Conservation (phyloP, 2,329 filamentous ascomycete genomes). For the Penicillium glabrum region DNA sequence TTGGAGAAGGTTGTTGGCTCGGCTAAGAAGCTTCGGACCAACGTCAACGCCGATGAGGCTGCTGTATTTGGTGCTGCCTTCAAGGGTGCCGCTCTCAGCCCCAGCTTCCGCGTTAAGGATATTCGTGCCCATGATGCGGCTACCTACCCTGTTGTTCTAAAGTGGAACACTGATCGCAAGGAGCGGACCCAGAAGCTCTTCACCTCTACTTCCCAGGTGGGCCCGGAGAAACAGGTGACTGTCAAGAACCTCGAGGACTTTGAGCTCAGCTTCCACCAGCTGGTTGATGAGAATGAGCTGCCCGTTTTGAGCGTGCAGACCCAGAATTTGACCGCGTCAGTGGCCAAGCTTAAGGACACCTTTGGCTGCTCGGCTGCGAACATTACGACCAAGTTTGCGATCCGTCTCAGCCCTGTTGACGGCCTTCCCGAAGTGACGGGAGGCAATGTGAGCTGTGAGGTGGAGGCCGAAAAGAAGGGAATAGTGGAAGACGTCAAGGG, state of each 20-base stretch:
- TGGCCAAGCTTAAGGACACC: constrained; percentile 74
- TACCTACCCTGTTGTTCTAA: constrained; percentile 71
- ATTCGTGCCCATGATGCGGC: constrained; percentile 80
- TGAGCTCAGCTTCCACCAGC: constrained; percentile 75
- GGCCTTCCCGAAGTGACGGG: constrained; percentile 77
- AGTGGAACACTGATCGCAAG: constrained; percentile 72
- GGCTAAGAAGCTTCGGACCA: constrained; percentile 79
- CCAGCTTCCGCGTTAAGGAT: constrained; percentile 96
- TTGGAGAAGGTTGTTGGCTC: constrained; percentile 74
- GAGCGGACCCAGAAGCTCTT: constrained; percentile 79
- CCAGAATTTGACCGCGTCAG: constrained; percentile 80
- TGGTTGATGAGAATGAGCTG: constrained; percentile 55
- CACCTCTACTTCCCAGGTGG: constrained; percentile 71
- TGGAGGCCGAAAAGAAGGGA: constrained; percentile 72
- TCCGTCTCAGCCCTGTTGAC: constrained; percentile 69
- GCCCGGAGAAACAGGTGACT: constrained; percentile 77
- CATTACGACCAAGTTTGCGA: constrained; percentile 75
- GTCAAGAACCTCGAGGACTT: constrained; percentile 84
- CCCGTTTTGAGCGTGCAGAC: constrained; percentile 69
- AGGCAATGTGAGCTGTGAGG: constrained; percentile 81
- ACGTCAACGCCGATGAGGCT: constrained; percentile 95
- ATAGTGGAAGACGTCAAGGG: constrained; percentile 95
- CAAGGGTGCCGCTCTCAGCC: constrained; percentile 86
- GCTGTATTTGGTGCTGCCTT: constrained; percentile 96
- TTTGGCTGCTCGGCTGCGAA: constrained; percentile 74